These are phyloP conservation scores for Saccharomyces jurei DNA, from an alignment of 805 yeast species.

Conservation along the genomic window DNA sequence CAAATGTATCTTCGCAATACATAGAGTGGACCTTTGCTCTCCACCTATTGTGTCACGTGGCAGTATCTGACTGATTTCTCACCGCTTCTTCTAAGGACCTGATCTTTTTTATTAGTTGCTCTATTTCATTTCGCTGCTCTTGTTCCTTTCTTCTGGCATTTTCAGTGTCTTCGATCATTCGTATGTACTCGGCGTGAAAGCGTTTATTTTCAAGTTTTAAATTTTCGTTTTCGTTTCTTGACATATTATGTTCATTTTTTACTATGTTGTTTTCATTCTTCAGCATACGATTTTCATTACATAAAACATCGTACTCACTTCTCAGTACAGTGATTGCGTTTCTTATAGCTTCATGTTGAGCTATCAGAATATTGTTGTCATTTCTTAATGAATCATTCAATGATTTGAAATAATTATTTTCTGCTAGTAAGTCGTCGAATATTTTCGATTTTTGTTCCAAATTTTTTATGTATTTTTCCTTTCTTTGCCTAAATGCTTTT, in stretches of 20 bases:
- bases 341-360: background rate
- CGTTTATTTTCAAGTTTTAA: background rate
- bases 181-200: background rate
- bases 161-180: background rate
- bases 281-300: conserved; percentile 2
- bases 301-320: background rate
- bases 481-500: conserved; percentile 78
- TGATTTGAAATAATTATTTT: conserved; percentile 51
- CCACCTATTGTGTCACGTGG: background rate
- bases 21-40: background rate
- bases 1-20: background rate
- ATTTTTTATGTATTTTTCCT: conserved; percentile 71
- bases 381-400: background rate
- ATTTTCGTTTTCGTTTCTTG: background rate
- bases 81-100: background rate
- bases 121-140: background rate
- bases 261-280: conserved; percentile 1
- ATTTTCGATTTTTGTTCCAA: conserved; percentile 63
- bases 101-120: background rate
- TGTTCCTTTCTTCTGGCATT: background rate
- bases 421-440: conserved; percentile 50
- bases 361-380: background rate
- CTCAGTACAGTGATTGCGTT: background rate
- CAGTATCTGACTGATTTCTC: background rate
- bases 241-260: background rate